A percentile compares a stretch with the other conserved stretches of the same genome.
phyloP scores from a whole-genome alignment of 2,329 filamentous ascomycete species.

The Thelonectria discophora region DNA sequence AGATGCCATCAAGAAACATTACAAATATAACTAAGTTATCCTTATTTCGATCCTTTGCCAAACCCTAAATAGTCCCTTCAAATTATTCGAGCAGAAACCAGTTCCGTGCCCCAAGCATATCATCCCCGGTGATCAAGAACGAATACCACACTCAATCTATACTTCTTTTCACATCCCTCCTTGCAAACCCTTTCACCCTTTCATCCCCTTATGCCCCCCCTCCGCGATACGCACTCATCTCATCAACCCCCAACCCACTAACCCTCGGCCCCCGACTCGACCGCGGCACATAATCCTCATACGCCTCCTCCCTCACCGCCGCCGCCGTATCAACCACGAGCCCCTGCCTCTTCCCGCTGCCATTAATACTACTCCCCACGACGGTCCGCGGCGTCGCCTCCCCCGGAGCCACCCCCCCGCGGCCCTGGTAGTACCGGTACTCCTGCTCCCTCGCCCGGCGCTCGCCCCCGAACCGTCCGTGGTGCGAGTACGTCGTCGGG shows the following conservation, averaged over 20 bases:
- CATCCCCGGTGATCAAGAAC: no score
- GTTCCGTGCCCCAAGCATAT: no score
- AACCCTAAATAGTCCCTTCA: no score
- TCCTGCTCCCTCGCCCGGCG: slow-evolving; percentile 40
- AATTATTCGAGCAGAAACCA: no score
- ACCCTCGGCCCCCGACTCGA: slow-evolving; percentile 26
- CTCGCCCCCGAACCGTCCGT: slow-evolving; percentile 5
- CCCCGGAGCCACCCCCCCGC: slow-evolving; percentile 21
- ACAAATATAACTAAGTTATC: no score
- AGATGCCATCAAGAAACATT: no score
- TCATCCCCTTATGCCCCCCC: neutral
- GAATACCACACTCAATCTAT: neutral
- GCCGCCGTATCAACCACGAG: slow-evolving; percentile 27
- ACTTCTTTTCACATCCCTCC: slow-evolving; percentile 19
- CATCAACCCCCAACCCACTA: slow-evolving; percentile 25
- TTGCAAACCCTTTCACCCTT: slow-evolving; percentile 11
- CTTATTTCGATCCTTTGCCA: no score
- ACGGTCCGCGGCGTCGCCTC: slow-evolving; percentile 29
- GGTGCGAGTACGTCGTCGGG: slow-evolving; percentile 6
- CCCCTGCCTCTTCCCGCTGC: slow-evolving; percentile 26
- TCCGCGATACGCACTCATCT: slow-evolving; percentile 30
- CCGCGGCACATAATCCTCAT: slow-evolving; percentile 36
- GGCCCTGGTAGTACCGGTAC: slow-evolving; percentile 42
- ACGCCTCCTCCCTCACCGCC: slow-evolving; percentile 24
- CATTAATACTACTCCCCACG: slow-evolving; percentile 18